phyloP scores from a whole-genome alignment of 1,284 basidiomycete species.

The Heliocybe sulcata region DNA sequence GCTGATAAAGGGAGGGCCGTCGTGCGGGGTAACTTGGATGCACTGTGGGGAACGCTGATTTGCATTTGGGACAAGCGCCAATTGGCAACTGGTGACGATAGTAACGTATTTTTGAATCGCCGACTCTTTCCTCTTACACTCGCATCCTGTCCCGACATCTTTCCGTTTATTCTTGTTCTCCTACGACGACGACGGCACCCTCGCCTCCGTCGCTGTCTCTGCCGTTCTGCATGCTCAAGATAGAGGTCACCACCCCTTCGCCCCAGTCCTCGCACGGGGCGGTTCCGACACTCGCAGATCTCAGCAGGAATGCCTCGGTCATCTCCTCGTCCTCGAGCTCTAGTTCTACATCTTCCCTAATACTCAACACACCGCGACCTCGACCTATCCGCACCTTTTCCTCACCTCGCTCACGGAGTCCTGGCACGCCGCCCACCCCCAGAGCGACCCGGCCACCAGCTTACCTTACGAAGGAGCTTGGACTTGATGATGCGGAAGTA shows the following conservation, averaged over 20 bases:
- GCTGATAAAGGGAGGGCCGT: background rate
- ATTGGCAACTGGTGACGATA: background rate
- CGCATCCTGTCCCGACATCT: background rate
- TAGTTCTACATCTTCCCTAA: constrained; percentile 38
- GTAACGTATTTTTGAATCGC: constrained; percentile 1
- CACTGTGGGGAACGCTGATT: background rate
- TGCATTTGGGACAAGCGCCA: background rate
- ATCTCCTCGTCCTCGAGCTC: constrained; percentile 64
- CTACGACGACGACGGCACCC: background rate
- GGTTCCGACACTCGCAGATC: constrained; percentile 43
- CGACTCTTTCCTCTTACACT: background rate
- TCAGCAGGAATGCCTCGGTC: constrained; percentile 71
- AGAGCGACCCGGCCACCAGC: constrained; percentile 40
- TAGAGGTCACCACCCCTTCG: constrained; percentile 30
- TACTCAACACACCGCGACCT: constrained; percentile 34
- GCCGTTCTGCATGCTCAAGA: constrained; percentile 28
- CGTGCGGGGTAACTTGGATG: background rate
- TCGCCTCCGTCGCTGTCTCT: constrained; percentile 5
- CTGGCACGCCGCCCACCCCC: constrained; percentile 39
- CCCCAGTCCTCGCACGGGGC: constrained; percentile 22
- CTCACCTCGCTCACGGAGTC: constrained; percentile 52
- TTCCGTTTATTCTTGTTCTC: constrained; percentile 1
- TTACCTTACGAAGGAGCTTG: constrained; percentile 56
- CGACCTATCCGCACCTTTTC: constrained; percentile 62
- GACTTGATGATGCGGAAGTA: constrained; percentile 29